Percentiles rank a stretch among this genome's conserved stretches.
These are phyloP conservation scores for Phytophthora pinifolia DNA, from an alignment of 352 stramenopile species.

Conservation along the genomic window DNA sequence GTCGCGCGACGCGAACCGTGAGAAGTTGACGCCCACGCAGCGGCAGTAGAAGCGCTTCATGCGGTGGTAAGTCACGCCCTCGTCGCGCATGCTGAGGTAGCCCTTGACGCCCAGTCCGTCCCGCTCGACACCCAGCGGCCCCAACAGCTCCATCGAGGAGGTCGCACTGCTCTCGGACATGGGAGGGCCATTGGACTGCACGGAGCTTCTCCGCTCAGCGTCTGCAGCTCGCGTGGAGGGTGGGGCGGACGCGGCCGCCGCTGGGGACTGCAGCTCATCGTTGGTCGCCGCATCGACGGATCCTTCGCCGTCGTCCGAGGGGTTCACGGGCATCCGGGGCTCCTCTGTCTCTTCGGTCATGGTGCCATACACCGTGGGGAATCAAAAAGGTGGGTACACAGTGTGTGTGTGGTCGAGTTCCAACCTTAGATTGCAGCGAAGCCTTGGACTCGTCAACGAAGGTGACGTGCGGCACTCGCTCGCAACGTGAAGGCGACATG, in stretches of 20 bases:
- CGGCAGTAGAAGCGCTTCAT: constrained; percentile 88
- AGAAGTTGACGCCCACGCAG: constrained; percentile 81
- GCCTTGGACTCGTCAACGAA: constrained; percentile 7
- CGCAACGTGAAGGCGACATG: constrained; percentile 15
- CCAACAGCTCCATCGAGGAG: constrained; percentile 30
- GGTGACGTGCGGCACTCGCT: too few species aligned
- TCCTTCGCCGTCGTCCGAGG: constrained; percentile 23
- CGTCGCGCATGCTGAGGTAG: constrained; percentile 78
- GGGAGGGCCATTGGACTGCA: constrained; percentile 11
- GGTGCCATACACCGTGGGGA: constrained; percentile 21
- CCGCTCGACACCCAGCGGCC: constrained; percentile 41
- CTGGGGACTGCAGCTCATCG: constrained; percentile 20
- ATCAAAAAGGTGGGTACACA: constrained; percentile 1
- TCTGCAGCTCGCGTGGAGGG: constrained; percentile 18
- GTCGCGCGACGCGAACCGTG: constrained; percentile 67
- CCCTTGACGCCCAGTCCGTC: constrained; percentile 77
- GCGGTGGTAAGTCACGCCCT: constrained; percentile 82
- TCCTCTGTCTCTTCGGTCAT: constrained; percentile 27
- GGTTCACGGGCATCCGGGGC: constrained; percentile 15
- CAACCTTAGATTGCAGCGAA: neutral
- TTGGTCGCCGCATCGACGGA: constrained; percentile 14
- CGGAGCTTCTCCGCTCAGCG: constrained; percentile 17
- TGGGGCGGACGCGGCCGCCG: constrained; percentile 12
- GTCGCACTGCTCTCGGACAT: constrained; percentile 30
- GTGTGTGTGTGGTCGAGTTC: too few species aligned